Evolutionary conservation across 331 rosid species (phyloP).

Genomic region (Pyracantha coccinea): DNA sequence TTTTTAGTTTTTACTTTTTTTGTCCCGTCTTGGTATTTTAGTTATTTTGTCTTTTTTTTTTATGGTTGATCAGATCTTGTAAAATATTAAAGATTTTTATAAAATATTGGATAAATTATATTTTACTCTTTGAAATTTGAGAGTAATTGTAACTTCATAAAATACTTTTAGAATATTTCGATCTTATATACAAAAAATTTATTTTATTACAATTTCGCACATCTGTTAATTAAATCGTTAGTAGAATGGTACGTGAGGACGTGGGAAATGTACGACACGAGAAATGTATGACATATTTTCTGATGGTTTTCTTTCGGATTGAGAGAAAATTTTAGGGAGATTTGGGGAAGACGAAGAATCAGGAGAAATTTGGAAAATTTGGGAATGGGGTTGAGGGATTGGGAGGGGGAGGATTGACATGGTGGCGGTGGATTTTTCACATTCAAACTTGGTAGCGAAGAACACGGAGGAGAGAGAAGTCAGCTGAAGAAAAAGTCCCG

Average conservation of each 20-base stretch:
- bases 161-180: too few relatives aligned
- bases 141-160: too few relatives aligned
- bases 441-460: constrained; percentile 9
- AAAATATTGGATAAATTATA: background rate
- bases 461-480: background rate
- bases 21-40: background rate
- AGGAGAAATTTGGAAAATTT: too few relatives aligned
- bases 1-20: background rate
- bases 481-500: constrained; percentile 7
- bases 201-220: too few relatives aligned
- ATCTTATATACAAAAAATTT: too few relatives aligned
- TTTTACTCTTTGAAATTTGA: too few relatives aligned
- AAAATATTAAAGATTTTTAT: constrained; percentile 7
- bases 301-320: too few relatives aligned
- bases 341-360: background rate
- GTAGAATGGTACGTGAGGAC: rapidly evolving
- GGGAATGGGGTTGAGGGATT: too few relatives aligned
- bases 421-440: background rate
- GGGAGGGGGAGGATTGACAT: too few relatives aligned
- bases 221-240: too few relatives aligned
- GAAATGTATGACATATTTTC: too few relatives aligned
- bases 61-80: background rate
- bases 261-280: too few relatives aligned
- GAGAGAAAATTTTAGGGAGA: background rate
- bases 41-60: background rate